Conservation (phyloP, 2,329 filamentous ascomycete genomes). For the Beauveria scarabaeidicola region DNA sequence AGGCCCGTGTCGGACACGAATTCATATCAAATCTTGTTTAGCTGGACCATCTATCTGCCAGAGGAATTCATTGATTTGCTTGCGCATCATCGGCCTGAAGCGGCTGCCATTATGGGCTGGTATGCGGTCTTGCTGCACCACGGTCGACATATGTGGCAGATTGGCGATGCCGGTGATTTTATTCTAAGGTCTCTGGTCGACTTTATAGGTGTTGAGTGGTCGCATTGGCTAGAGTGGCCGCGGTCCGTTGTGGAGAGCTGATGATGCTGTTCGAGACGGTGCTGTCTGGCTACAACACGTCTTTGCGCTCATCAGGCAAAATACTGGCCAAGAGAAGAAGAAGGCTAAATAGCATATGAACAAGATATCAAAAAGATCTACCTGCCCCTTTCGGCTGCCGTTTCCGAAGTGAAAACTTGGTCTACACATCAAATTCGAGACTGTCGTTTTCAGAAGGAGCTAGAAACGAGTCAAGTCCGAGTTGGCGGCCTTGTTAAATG, state of each 20-base stretch:
- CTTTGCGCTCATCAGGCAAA: no score
- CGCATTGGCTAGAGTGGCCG: constrained; percentile 3
- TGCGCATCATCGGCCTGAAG: background rate
- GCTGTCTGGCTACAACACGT: no score
- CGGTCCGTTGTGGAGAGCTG: background rate
- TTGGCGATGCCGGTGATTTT: background rate
- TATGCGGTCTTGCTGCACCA: constrained; percentile 4
- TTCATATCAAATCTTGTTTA: background rate
- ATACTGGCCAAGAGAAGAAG: no score
- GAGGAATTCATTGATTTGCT: constrained; percentile 1
- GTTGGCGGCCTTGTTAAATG: background rate
- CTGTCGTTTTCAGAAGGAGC: no score
- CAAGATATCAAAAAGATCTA: no score
- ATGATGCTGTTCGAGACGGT: no score
- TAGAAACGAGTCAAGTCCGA: no score
- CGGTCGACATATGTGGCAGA: constrained; percentile 1
- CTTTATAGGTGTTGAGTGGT: background rate
- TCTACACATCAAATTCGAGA: no score
- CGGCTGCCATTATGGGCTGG: background rate
- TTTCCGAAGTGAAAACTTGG: no score
- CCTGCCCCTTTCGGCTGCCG: no score
- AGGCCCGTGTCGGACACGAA: background rate
- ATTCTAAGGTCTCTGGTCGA: background rate
- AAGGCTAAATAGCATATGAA: no score
- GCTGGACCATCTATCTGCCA: background rate